Evolutionary conservation across 1,284 basidiomycete species (phyloP).

Genomic region (Cutaneotrichosporon sp.): DNA sequence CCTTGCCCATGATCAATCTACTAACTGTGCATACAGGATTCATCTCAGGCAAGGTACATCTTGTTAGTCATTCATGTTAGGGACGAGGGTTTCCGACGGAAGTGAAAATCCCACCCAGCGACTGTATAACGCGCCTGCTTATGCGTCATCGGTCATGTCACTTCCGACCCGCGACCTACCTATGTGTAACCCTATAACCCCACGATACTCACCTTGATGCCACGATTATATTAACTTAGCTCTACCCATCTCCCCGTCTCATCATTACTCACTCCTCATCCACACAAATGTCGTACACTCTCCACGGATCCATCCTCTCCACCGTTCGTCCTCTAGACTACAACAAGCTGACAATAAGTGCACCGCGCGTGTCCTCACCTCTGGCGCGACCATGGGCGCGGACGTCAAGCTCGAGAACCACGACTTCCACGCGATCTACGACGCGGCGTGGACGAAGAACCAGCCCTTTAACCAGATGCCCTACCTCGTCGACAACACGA

Average conservation of each 20-base stretch:
- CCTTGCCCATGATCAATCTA: no score
- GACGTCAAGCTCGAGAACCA: slow-evolving; percentile 35
- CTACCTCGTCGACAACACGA: slow-evolving; percentile 57
- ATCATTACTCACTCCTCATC: not conserved
- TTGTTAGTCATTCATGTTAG: no score
- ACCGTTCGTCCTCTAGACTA: slow-evolving; percentile 23
- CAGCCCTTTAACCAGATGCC: slow-evolving; percentile 70
- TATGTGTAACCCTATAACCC: no score
- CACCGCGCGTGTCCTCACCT: slow-evolving; percentile 27
- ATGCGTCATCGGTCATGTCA: no score
- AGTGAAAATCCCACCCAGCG: no score
- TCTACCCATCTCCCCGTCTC: not conserved
- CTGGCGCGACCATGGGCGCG: slow-evolving; percentile 18
- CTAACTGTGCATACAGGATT: no score
- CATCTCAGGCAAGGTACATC: no score
- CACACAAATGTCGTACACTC: slow-evolving; percentile 19
- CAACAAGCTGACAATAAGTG: slow-evolving; percentile 26
- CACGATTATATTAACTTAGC: not conserved
- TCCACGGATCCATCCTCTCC: slow-evolving; percentile 27
- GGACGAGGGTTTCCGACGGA: no score
- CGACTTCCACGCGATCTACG: slow-evolving; percentile 56
- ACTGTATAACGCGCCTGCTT: no score
- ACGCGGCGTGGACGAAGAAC: slow-evolving; percentile 52
- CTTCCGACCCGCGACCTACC: no score
- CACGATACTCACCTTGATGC: no score